Evolutionary conservation across 1,284 basidiomycete genomes (phyloP), one percentile per base, ranked within the genome.

Genomic region (Pterulicium gracile): DNA sequence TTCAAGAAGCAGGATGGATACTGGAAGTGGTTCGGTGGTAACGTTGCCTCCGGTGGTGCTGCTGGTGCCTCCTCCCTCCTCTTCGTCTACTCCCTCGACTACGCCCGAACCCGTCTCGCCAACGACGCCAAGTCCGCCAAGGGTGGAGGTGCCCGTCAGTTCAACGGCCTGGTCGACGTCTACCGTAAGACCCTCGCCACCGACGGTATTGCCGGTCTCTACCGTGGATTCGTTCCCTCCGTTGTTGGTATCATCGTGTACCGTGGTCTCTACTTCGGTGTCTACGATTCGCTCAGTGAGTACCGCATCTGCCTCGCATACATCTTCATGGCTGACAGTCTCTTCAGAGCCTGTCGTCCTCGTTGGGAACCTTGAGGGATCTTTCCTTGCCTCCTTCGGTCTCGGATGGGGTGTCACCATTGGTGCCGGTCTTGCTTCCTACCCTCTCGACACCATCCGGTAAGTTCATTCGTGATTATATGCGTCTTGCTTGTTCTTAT

Each of bases 1-100:
- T 90, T 89, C 78, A 90, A 87, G 73, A 90, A 90, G 73, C 69
- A 65, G 34, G 88, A 90, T 0, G 88, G 88, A 49, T 92, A 92
- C 73, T 88, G 86, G 85, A 88, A 59, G 63, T 91, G 88, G 88
- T 90, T 92, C 60, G 85, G 66, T 65, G 88, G 88, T 57, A 95
- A 95, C 65, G 81, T 97, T 56, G 92, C 92, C 44, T 95, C 92
- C 57, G 94, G 94, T 90, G 92, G 85, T 81, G 92, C 87, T 56
- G 92, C 92, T 64, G 92, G 92, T 84, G 92, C 92, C 52, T 88
- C 92, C 4, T 97, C 94, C 27, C 72, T 95, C 47, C 83, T 97
- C 63, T 96, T 97, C 68, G 93, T 96, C 66, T 96, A 97, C 81
- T 95, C 93, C 32, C 83, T 97, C 53, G 93, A 96, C 61, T 95